Base-by-base conservation (phyloP, 805 yeast species). In the Candida pseudofarinosa region DNA sequence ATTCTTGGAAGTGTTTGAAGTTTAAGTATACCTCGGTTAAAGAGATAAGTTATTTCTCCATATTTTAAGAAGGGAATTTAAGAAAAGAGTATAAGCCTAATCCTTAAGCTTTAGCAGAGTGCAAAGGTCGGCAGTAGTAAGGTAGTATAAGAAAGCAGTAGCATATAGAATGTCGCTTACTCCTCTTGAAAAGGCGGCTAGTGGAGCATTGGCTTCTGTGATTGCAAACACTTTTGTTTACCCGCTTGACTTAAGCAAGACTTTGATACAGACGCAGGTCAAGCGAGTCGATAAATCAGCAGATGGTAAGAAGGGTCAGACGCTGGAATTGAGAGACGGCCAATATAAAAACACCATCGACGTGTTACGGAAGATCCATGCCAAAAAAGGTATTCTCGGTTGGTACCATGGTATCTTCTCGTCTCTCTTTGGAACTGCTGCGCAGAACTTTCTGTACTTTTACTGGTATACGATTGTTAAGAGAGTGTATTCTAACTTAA, bases 391-490 rank as follows among this genome's bases (percentile, higher is more conserved):
- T 1, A 38, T 83, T 8, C 48, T 65, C 14, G 93, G 91, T 4
- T 74, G 85, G 62, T 88, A 87, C 63, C 79, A 76, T 49, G 96
- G 96, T 1, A 62, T 87, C 37, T 63, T 77, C 2, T 80, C 89
- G 1, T 77, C 86, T 1, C 63, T 86, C 34, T 54, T 82, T 15
- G 88, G 89, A 2, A 78, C 82, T 8, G 89, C 90, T 2, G 79
- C 85, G 6, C 87, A 85, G 56, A 84, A 83, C 52, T 88, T 88
- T 58, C 81, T 88, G 23, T 88, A 88, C 62, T 88, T 88, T 61
- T 88, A 86, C 63, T 88, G 95, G 93, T 88, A 88, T 62, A 81
- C 89, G 4, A 65, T 85, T 33, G 80, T 86, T 14, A 77, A 87
- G 48, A 73, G 75, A 41, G 62, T 74, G 14, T 82, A 79, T 62